phyloP scores from a whole-genome alignment of 176 grass and related monocot species.

The Carex parvula region DNA sequence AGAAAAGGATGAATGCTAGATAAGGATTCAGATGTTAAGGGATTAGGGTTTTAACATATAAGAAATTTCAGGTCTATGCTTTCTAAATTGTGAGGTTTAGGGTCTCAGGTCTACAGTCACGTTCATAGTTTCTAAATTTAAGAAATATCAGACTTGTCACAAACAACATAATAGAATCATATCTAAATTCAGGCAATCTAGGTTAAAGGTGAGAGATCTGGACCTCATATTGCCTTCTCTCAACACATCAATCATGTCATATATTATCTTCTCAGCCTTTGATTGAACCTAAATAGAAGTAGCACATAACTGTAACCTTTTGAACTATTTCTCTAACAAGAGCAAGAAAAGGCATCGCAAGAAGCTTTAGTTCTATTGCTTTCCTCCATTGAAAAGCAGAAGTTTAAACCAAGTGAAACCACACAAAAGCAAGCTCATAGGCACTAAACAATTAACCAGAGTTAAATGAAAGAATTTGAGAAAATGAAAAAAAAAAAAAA shows the following conservation, averaged over 20 bases:
- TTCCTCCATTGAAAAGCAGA: background rate
- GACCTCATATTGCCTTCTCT: constrained; percentile 57
- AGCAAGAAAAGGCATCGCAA: background rate
- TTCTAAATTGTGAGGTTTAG: background rate
- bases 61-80: background rate
- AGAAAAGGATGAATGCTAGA: background rate
- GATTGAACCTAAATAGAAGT: constrained; percentile 48
- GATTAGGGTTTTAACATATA: background rate
- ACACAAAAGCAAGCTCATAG: background rate
- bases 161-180: background rate
- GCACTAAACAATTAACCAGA: background rate
- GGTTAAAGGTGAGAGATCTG: no score
- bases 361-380: background rate
- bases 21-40: background rate
- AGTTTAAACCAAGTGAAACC: background rate
- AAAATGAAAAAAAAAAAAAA: constrained; percentile 6
- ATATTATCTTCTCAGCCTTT: constrained; percentile 61
- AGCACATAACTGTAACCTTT: constrained; percentile 5
- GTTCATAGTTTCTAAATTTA: no score
- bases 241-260: constrained; percentile 90
- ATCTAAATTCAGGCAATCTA: background rate
- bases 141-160: background rate
- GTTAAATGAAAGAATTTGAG: background rate
- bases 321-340: constrained; percentile 3
- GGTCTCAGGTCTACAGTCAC: no score